phyloP scores from a whole-genome alignment of 495 filamentous ascomycete genomes.

The Penicillium waksmanii region DNA sequence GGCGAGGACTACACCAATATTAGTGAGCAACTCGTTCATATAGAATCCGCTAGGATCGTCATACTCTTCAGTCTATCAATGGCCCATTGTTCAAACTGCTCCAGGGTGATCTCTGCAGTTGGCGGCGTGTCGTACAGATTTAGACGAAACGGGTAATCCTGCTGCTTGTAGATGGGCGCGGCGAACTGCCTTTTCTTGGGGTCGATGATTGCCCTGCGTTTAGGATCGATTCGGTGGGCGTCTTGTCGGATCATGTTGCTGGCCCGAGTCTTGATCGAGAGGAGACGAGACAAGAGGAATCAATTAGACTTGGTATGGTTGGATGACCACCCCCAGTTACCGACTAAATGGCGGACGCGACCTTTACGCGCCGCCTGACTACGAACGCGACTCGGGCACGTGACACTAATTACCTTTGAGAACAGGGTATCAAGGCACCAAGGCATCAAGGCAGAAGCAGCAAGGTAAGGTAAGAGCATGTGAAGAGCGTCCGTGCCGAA shows the following conservation, averaged over 20 bases:
- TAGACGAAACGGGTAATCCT: slow-evolving; percentile 80
- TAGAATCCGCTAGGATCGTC: slow-evolving; percentile 4
- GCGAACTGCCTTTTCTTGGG: slow-evolving; percentile 88
- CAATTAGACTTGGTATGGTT: too few relatives aligned
- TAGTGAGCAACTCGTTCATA: slow-evolving; percentile 6
- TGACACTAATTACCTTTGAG: neutral
- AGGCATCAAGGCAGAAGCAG: neutral
- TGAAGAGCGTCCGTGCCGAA: slow-evolving; percentile 17
- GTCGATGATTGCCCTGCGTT: slow-evolving; percentile 73
- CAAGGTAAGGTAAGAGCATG: slow-evolving; percentile 10
- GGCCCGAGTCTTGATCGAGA: neutral
- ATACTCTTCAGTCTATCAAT: slow-evolving; percentile 84
- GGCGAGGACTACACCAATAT: slow-evolving; percentile 69
- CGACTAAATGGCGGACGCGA: slow-evolving; percentile 28
- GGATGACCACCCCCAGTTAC: neutral
- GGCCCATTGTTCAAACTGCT: slow-evolving; percentile 99
- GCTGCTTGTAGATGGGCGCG: slow-evolving; percentile 66
- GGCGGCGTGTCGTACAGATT: slow-evolving; percentile 92
- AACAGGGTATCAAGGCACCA: neutral
- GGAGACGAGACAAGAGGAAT: neutral
- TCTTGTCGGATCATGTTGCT: slow-evolving; percentile 73
- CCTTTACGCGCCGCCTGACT: slow-evolving; percentile 17
- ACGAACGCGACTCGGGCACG: slow-evolving; percentile 3
- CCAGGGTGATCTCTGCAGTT: slow-evolving; percentile 91
- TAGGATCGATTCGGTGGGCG: slow-evolving; percentile 74